Percentiles rank a stretch among this genome's conserved stretches.
Conservation (phyloP, 2,329 filamentous ascomycete species). For the Aureobasidium sp. region DNA sequence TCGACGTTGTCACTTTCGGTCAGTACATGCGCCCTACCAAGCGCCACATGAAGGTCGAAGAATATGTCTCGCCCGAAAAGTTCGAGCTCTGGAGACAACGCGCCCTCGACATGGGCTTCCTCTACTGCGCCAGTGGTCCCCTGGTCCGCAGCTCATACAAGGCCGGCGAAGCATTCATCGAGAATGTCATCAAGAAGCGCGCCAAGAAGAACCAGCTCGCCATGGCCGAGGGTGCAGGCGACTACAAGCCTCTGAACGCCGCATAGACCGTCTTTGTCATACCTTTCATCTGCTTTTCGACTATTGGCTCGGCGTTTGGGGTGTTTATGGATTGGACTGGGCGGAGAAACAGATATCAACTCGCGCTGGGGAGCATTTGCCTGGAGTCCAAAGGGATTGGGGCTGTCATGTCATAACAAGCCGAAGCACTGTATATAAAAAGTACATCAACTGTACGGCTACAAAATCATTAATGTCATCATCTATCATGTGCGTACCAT, state of each 20-base stretch:
- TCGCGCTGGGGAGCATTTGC: conserved; percentile 16
- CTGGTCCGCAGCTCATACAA: conserved; percentile 95
- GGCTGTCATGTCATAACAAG: background rate
- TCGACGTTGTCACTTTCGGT: conserved; percentile 97
- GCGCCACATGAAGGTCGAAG: conserved; percentile 92
- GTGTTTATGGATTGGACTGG: background rate
- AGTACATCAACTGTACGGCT: conserved; percentile 15
- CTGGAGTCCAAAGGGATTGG: conserved; percentile 7
- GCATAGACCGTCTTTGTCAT: background rate
- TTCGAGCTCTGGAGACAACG: conserved; percentile 90
- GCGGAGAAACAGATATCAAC: conserved; percentile 13
- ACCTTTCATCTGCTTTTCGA: background rate
- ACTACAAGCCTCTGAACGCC: conserved; percentile 19
- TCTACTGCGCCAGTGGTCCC: conserved; percentile 92
- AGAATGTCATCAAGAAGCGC: conserved; percentile 91
- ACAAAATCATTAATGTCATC: background rate
- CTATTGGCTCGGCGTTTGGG: background rate
- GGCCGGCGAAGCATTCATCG: conserved; percentile 95
- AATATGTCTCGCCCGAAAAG: conserved; percentile 83
- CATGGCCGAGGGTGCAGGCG: conserved; percentile 25
- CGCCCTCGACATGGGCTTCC: conserved; percentile 88
- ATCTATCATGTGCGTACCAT: background rate
- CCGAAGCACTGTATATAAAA: conserved; percentile 7
- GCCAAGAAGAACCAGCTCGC: conserved; percentile 33
- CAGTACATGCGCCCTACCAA: conserved; percentile 99